Base-by-base conservation (phyloP, 1,284 basidiomycete species). In the Trametes hirsuta region DNA sequence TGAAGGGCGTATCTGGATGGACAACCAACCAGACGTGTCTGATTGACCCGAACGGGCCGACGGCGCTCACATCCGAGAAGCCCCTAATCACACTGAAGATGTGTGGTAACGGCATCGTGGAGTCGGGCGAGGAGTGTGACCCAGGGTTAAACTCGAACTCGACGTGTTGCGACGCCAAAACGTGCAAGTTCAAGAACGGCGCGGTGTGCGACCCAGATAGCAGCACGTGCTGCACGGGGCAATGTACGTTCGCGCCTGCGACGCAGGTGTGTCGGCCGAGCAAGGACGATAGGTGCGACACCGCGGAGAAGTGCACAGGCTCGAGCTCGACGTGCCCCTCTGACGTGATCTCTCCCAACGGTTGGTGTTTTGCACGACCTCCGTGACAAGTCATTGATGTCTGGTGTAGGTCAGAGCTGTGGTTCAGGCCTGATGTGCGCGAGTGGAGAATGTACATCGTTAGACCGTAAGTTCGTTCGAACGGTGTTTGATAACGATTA, bases 71-170 rank as follows among this genome's bases (percentile, higher is more conserved):
- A 57, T 81, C 21, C 11, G 65, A 58, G 14, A 74, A 75, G 35
- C 71, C 78, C 56, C 79, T 78, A 2, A 84, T 91, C 63, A 83
- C 85, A 5, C 76, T 90, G 14, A 80, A 88, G 66, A 88, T 89
- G 86, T 92, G 90, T 70, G 90, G 90, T 12, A 92, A 93, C 71
- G 90, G 90, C 52, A 91, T 93, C 62, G 86, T 92, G 59, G 84
- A 90, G 71, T 71, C 68, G 0, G 87, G 91, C 46, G 94, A 96
- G 76, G 91, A 96, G 58, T 97, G 95, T 73, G 94, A 97, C 73
- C 94, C 94, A 0, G 94, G 94, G 39, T 72, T 76, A 15, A 84
- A 82, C 58, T 69, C 77, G 30, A 78, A 77, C 48, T 90, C 88
- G 12, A 74, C 84, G 3, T 96, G 94, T 77, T 97, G 93, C 77